A percentile compares a stretch with the other conserved stretches of the same genome.
These are phyloP conservation scores for Globisporangium uncinulatum DNA, from an alignment of 352 stramenopile genomes.

Conservation along the genomic window DNA sequence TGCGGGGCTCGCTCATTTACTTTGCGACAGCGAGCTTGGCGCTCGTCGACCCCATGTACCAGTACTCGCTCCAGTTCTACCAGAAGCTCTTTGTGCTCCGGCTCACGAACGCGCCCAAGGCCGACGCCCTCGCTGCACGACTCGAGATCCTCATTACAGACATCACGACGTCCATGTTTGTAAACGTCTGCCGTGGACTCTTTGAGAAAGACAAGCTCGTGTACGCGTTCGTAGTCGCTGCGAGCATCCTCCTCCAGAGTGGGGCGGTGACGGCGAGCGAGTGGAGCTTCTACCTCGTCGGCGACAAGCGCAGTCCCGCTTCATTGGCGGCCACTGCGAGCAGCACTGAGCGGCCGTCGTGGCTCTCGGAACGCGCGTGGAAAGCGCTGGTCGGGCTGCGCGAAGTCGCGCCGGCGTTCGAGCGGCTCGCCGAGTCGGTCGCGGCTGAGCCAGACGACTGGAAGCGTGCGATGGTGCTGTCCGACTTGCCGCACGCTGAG, in stretches of 20 bases:
- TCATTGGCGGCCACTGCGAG: slow-evolving; percentile 21
- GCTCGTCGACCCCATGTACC: slow-evolving; percentile 93
- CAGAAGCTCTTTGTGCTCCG: slow-evolving; percentile 90
- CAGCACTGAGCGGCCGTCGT: slow-evolving; percentile 37
- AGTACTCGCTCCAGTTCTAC: slow-evolving; percentile 94
- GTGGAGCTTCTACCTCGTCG: slow-evolving; percentile 89
- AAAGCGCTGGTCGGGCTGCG: slow-evolving; percentile 64
- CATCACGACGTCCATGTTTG: slow-evolving; percentile 91
- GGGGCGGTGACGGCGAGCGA: slow-evolving; percentile 63
- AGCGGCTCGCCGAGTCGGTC: slow-evolving; percentile 39
- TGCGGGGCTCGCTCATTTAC: slow-evolving; percentile 91
- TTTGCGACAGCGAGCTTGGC: slow-evolving; percentile 91
- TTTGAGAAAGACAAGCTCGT: slow-evolving; percentile 96
- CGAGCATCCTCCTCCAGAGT: slow-evolving; percentile 80
- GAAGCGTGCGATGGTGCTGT: slow-evolving; percentile 73
- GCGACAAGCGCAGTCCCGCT: slow-evolving; percentile 67
- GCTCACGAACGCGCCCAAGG: slow-evolving; percentile 75
- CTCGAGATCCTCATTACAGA: slow-evolving; percentile 89
- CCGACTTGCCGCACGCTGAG: slow-evolving; percentile 70
- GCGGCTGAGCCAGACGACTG: slow-evolving; percentile 44
- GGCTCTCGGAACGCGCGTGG: slow-evolving; percentile 79
- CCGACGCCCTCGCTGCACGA: slow-evolving; percentile 75
- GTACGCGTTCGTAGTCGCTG: slow-evolving; percentile 92
- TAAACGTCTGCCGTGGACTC: slow-evolving; percentile 91
- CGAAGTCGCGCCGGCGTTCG: slow-evolving; percentile 53